Evolutionary conservation across 192 early-diverging fungal genomes (phyloP).

Genomic region (Podila verticillata): DNA sequence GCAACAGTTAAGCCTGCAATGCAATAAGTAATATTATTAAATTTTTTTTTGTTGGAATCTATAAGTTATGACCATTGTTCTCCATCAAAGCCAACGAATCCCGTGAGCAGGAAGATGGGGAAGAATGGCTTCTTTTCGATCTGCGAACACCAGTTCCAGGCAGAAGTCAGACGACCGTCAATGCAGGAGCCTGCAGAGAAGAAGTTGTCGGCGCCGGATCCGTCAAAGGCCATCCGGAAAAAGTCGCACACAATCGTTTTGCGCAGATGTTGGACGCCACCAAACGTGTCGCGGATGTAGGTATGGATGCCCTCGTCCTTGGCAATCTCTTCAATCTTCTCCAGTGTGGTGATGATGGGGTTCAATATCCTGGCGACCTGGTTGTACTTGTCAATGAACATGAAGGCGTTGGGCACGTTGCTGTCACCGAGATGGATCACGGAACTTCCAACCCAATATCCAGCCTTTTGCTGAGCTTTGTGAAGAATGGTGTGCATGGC

Average conservation of each 20-base stretch:
- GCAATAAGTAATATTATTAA: neutral
- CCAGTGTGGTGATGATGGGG: conserved; percentile 83
- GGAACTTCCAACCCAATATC: conserved; percentile 93
- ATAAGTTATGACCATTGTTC: conserved; percentile 51
- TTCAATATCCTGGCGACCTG: conserved; percentile 96
- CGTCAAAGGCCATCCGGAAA: conserved; percentile 96
- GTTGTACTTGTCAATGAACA: conserved; percentile 99
- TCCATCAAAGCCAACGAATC: conserved; percentile 85
- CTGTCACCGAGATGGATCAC: conserved; percentile 98
- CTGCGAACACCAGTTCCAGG: conserved; percentile 91
- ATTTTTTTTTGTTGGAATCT: neutral
- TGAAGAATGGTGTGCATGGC: conserved; percentile 92
- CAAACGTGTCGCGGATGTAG: conserved; percentile 80
- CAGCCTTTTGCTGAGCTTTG: conserved; percentile 83
- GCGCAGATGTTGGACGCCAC: conserved; percentile 64
- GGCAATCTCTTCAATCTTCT: conserved; percentile 72
- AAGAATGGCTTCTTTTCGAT: conserved; percentile 96
- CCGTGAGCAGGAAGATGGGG: conserved; percentile 88
- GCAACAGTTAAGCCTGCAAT: neutral
- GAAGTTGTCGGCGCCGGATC: conserved; percentile 92
- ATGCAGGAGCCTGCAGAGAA: conserved; percentile 92
- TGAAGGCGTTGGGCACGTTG: conserved; percentile 97
- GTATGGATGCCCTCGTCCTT: conserved; percentile 64
- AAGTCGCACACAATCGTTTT: conserved; percentile 91
- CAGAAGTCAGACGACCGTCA: conserved; percentile 93